These are phyloP conservation scores for Fusarium mexicanum DNA, from an alignment of 2,329 filamentous ascomycete species.

Conservation along the genomic window DNA sequence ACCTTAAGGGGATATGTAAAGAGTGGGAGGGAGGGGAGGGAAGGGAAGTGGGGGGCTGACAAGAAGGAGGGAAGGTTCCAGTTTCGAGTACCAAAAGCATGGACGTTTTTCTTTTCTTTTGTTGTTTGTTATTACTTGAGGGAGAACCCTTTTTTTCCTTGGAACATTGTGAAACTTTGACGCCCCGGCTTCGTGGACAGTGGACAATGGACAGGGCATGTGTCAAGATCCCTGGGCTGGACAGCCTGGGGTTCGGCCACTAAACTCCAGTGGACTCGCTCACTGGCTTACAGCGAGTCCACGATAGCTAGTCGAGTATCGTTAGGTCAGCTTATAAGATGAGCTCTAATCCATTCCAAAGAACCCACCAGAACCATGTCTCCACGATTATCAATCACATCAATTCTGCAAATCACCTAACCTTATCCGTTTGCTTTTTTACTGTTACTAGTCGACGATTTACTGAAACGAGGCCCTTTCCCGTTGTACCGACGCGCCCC, in stretches of 20 bases:
- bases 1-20: slow-evolving; percentile 1
- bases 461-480: slow-evolving; percentile 27
- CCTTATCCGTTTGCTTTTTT: slow-evolving; percentile 1
- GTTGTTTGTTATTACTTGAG: background rate
- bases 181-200: slow-evolving; percentile 19
- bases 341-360: slow-evolving; percentile 8
- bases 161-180: slow-evolving; percentile 30
- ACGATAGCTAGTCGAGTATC: background rate
- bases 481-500: background rate
- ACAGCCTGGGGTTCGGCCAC: background rate
- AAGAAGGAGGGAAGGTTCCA: slow-evolving; percentile 33
- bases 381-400: slow-evolving; percentile 29
- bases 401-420: background rate
- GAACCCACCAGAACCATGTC: slow-evolving; percentile 26
- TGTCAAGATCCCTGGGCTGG: slow-evolving; percentile 19
- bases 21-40: background rate
- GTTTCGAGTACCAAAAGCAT: slow-evolving; percentile 17
- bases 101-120: slow-evolving; percentile 3
- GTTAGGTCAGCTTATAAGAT: background rate
- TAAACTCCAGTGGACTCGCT: slow-evolving; percentile 1
- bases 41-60: slow-evolving; percentile 8
- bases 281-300: slow-evolving; percentile 16
- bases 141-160: slow-evolving; percentile 12
- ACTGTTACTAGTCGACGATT: background rate
- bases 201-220: slow-evolving; percentile 15